Evolutionary conservation across 768 basidiomycete species (phyloP), one percentile per base, ranked within the genome.

Genomic region (Fistulinella prunicolor): DNA sequence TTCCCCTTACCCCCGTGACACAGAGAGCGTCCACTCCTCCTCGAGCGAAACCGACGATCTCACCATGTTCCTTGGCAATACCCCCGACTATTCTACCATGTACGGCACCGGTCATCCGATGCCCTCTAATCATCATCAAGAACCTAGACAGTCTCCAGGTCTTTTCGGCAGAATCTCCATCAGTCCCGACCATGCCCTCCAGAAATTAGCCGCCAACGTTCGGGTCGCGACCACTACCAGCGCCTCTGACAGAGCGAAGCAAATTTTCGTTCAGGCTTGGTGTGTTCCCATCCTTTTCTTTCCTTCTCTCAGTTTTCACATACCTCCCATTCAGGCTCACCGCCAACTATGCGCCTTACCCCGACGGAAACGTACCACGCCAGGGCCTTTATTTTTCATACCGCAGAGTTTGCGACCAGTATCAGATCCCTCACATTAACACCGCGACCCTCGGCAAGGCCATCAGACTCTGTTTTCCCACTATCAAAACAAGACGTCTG

Each of bases 301-400:
- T 43, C 49, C 35, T 29, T 42, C 9, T 23, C 56, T 44, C 47
- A 19, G 50, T 38, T 50, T 56, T 66, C 56, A 62, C 54, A 35
- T 30, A 12, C 48, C 40, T 28, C 24, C n/a, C 28, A 13, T n/a
- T n/a, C 48, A 93, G 90, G 90, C 70, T 93, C 50, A 87, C 84
- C 16, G 88, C 87, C 22, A 92, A 92, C 68, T 94, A 93, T 69
- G 87, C 89, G 5, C 86, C 89, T 12, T 92, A 90, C 67, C 88
- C 88, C 36, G 91, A 93, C 69, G 91, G 91, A 29, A 94, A 94
- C 66, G 93, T 94, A 29, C 89, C 93, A 38, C 83, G 93, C 44
- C 93, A 95, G 63, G 93, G 92, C 6, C 81, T 96, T 42, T 96
- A 94, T 70, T 90, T 91, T 64, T 94, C 92, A 28, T 96, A 94